Evolutionary conservation across 176 grass and related monocot species (phyloP).

Genomic region (Musa beccarii): DNA sequence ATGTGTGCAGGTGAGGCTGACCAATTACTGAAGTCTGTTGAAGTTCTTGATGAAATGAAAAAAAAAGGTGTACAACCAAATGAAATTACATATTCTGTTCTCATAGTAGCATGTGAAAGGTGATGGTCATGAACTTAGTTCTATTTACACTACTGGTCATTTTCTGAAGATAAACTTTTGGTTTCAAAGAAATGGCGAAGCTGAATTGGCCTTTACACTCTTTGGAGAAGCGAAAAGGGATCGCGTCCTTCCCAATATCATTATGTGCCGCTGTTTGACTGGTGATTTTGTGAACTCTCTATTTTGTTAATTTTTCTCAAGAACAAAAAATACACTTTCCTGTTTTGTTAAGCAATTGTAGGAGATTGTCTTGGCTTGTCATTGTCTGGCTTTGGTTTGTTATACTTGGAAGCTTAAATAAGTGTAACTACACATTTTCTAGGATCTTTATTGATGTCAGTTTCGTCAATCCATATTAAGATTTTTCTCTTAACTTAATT

Average conservation of each 20-base stretch:
- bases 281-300: slow-evolving; percentile 32
- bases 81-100: slow-evolving; percentile 86
- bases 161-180: slow-evolving; percentile 25
- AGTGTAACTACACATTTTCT: background rate
- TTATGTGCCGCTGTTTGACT: slow-evolving; percentile 65
- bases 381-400: background rate
- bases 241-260: slow-evolving; percentile 52
- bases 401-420: background rate
- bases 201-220: slow-evolving; percentile 62
- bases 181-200: slow-evolving; percentile 67
- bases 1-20: slow-evolving; percentile 73
- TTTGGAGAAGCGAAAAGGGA: slow-evolving; percentile 62
- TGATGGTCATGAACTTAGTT: slow-evolving; percentile 33
- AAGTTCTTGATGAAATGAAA: slow-evolving; percentile 70
- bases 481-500: slow-evolving; percentile 9
- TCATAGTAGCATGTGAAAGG: slow-evolving; percentile 91
- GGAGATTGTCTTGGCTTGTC: background rate
- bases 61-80: slow-evolving; percentile 59
- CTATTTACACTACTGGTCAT: slow-evolving; percentile 28
- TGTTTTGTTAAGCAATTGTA: slow-evolving; percentile 13
- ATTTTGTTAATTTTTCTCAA: slow-evolving; percentile 6
- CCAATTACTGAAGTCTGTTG: slow-evolving; percentile 55
- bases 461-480: background rate
- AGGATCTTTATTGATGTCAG: background rate
- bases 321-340: slow-evolving; percentile 10